Base-by-base conservation (phyloP, 345 rosid genomes). In the Sisymbrium irio region DNA sequence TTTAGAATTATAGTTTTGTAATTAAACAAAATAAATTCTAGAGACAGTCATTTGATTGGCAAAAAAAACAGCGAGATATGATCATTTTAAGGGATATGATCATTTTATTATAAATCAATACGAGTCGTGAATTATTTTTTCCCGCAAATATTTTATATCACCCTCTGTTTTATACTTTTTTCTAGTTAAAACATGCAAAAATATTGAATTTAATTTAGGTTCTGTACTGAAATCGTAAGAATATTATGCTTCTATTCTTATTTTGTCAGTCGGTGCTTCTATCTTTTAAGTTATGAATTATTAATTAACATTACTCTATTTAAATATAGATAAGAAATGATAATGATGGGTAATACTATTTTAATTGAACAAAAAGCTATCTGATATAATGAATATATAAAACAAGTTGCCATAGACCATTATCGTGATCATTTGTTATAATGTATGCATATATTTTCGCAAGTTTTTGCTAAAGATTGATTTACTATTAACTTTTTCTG, bases 341-440 rank as follows among this genome's bases (percentile, higher is more conserved):
- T 22, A 30, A 20, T 50, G 77, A 65, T 73, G 72, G 72, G 77
- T 73, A 27, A 36, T 74, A 73, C 15, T 65, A 57, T 73, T 65
- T 56, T 56, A 73, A 35, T 56, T 35, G 40, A 17, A 17, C 35
- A n/a, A 33, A 1, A 57, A 50, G 56, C 51, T 46, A 47, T 65
- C 25, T 35, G 9, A 65, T 54, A 64, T 32, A 39, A 40, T 28
- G 32, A 15, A 62, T 30, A 62, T 44, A 51, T 32, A 42, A 4
- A 54, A 54, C 71, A 72, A 63, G 70, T 42, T 72, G 55, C 15
- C 36, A 10, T 53, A 63, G 37, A 53, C 55, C 70, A 62, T 18
- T 53, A 41, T 37, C 60, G 44, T 53, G 41, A 72, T 62, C 27
- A 72, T 25, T 49, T 71, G 51, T 15, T 71, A 61, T 35, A 33